These are phyloP conservation scores for Carpinus fangiana DNA, from an alignment of 306 rosid genomes.

Conservation along the genomic window DNA sequence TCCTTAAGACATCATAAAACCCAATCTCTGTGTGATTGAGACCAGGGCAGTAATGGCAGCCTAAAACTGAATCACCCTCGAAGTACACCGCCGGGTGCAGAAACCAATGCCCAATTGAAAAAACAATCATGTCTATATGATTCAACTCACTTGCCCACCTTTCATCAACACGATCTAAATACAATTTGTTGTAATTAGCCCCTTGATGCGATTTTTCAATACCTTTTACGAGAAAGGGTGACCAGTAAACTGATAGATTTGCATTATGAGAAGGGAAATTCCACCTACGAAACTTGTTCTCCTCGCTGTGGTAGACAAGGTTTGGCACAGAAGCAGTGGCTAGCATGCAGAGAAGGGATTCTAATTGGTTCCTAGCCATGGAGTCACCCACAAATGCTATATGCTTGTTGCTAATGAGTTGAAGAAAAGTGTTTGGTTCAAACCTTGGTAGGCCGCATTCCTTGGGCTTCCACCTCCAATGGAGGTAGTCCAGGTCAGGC, in stretches of 20 bases:
- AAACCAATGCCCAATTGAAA: conserved; percentile 92
- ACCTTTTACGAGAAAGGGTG: conserved; percentile 85
- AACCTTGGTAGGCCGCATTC: conserved; percentile 73
- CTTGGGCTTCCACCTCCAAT: conserved; percentile 83
- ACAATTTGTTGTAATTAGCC: conserved; percentile 54
- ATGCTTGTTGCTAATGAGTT: conserved; percentile 56
- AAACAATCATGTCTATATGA: conserved; percentile 49
- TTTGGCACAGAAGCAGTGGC: conserved; percentile 56
- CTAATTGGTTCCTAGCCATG: conserved; percentile 94
- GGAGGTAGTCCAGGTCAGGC: conserved; percentile 61
- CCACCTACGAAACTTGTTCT: conserved; percentile 74
- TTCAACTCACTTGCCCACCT: conserved; percentile 71
- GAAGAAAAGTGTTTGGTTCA: conserved; percentile 65
- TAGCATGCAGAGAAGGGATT: conserved; percentile 87
- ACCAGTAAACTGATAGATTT: conserved; percentile 73
- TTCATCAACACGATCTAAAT: conserved; percentile 70
- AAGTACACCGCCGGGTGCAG: conserved; percentile 82
- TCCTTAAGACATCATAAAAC: conserved; percentile 73
- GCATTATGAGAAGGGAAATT: conserved; percentile 58
- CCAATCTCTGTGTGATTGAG: conserved; percentile 80
- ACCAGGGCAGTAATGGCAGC: conserved; percentile 87
- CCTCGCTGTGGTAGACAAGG: conserved; percentile 60
- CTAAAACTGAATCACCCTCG: conserved; percentile 59
- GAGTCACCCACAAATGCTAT: conserved; percentile 92
- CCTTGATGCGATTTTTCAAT: conserved; percentile 58